Evolutionary conservation across 495 filamentous ascomycete genomes (phyloP), one percentile per base, ranked within the genome.

Genomic region (Chaetomium tenue): DNA sequence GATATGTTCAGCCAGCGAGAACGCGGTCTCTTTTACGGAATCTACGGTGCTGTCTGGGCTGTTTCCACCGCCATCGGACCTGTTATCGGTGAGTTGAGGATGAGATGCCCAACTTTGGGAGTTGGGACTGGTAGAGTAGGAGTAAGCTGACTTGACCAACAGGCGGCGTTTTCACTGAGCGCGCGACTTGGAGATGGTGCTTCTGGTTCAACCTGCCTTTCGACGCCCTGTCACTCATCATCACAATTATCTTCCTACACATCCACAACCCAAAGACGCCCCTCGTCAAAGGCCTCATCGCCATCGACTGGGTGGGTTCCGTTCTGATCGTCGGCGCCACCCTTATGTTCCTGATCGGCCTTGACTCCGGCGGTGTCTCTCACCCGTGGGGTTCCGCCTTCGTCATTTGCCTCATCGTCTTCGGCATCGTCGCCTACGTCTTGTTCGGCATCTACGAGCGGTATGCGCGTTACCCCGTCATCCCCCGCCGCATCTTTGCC

Each of bases 1-100:
- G 91, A 95, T 79, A 66, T 92, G 44, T 88, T 89, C 73, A 86
- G 86, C 58, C 81, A 89, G 72, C 76, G 75, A 46, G 70, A 78
- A 83, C 86, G 91, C 66, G 86, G 66, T 79, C 84, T 66, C 83
- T 87, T 76, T 58, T 66, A 73, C 12, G 68, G 54, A 26, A 30
- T 70, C n/a, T 51, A 66, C 25, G 9, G 63, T 11, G 78, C 81
- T 1, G 83, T 84, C 0, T 91, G 84, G 83, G 87, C 85, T 15
- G 72, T 91, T 44, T 89, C 88, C 28, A 80, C 80, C 56, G 85
- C 85, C 7, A 65, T 90, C 23, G 89, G 89, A 8, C 89, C 90
- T 16, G 82, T 91, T 13, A 74, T 93, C n/a, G 90, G 48, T 51
- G 26, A 5, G 48, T 37, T 11, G n/a, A 25, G 22, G 7, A 1